These are phyloP conservation scores for Cryptosporidium bovis DNA, from an alignment of 169 alveolate species.

Conservation along the genomic window DNA sequence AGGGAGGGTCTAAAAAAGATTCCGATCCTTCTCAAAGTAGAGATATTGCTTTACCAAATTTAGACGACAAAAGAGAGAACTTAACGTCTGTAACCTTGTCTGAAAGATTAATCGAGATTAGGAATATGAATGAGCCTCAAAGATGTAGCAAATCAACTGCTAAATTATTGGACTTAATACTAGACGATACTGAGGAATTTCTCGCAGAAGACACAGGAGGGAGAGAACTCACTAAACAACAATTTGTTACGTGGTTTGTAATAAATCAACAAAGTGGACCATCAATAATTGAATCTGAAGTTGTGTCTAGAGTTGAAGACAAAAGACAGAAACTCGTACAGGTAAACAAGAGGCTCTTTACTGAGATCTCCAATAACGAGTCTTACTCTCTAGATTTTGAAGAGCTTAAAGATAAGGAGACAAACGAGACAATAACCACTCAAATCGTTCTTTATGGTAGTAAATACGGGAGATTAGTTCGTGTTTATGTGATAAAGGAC, in stretches of 20 bases:
- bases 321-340: conserved; percentile 38
- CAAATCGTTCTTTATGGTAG: conserved; percentile 68
- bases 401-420: conserved; percentile 47
- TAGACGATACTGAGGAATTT: conserved; percentile 42
- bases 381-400: conserved; percentile 68
- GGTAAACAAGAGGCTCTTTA: conserved; percentile 55
- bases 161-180: conserved; percentile 34
- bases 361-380: conserved; percentile 38
- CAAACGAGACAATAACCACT: conserved; percentile 37
- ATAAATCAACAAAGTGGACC: conserved; percentile 72
- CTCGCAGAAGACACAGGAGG: conserved; percentile 66
- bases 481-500: conserved; percentile 70
- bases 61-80: conserved; percentile 14
- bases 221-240: conserved; percentile 72
- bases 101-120: conserved; percentile 48
- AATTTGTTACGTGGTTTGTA: conserved; percentile 70
- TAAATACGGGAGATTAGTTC: conserved; percentile 35
- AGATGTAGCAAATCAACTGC: conserved; percentile 57
- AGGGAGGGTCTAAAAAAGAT: conserved; percentile 1
- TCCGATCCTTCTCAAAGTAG: background rate
- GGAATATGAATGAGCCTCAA: conserved; percentile 54
- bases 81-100: conserved; percentile 54
- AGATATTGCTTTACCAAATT: background rate
- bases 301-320: conserved; percentile 19
- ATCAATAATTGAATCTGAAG: conserved; percentile 49